Evolutionary conservation across 768 basidiomycete genomes (phyloP).

Genomic region (Coprinopsis sp.): DNA sequence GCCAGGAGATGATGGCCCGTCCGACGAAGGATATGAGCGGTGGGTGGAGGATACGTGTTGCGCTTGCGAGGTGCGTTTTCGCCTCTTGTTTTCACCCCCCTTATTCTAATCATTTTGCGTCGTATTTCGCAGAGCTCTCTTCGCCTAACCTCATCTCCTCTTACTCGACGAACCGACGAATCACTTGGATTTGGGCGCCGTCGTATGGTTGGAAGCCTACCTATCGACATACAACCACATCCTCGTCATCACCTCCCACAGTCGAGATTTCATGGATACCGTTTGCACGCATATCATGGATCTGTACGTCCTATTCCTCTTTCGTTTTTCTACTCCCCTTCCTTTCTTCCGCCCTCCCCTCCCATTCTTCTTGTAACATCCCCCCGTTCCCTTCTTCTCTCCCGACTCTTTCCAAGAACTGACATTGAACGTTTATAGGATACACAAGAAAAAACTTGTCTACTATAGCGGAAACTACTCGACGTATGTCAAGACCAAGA

Average conservation of each 20-base stretch:
- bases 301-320: no score
- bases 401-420: no score
- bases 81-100: no score
- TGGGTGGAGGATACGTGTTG: slow-evolving; percentile 99
- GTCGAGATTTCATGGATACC: slow-evolving; percentile 98
- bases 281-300: slow-evolving; percentile 99
- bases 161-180: slow-evolving; percentile 92
- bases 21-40: slow-evolving; percentile 99
- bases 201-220: slow-evolving; percentile 99
- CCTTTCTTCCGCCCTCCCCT: no score
- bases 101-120: no score
- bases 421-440: no score
- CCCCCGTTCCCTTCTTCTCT: no score
- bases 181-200: slow-evolving; percentile 94
- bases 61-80: no score
- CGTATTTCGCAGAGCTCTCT: no score
- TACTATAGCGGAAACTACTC: slow-evolving; percentile 97
- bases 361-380: no score
- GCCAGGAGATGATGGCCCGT: slow-evolving; percentile 86
- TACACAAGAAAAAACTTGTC: slow-evolving; percentile 83
- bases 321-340: no score
- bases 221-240: slow-evolving; percentile 98
- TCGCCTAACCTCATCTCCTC: slow-evolving; percentile 93
- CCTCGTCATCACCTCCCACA: slow-evolving; percentile 94
- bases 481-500: slow-evolving; percentile 93